These are phyloP conservation scores for Arxiozyma slooffiae DNA, from an alignment of 1,139 yeast species.

Conservation along the genomic window DNA sequence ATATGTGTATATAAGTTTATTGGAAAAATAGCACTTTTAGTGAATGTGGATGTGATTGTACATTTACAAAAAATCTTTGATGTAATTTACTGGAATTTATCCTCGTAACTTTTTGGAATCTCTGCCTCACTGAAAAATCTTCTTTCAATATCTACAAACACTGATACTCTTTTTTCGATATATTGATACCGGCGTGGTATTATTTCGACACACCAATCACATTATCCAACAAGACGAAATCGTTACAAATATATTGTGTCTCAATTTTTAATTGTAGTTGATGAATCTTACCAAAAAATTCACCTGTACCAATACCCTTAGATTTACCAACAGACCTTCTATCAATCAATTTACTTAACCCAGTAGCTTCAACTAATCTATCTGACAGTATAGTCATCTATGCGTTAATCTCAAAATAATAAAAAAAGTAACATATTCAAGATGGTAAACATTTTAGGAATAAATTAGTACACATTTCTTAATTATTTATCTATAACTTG, in stretches of 20 bases:
- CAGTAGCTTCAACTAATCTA: constrained; percentile 61
- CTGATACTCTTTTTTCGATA: constrained; percentile 54
- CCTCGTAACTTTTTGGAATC: constrained; percentile 38
- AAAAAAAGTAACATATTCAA: constrained; percentile 80
- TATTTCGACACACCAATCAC: constrained; percentile 76
- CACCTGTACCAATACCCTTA: constrained; percentile 78
- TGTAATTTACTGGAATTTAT: neutral
- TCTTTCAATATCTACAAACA: constrained; percentile 63
- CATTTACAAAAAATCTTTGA: neutral
- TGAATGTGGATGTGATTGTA: neutral
- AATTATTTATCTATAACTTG: constrained; percentile 71
- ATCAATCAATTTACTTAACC: constrained; percentile 68
- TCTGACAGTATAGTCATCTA: constrained; percentile 80
- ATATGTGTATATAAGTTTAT: neutral
- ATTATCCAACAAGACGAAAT: constrained; percentile 73
- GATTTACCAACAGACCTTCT: constrained; percentile 74
- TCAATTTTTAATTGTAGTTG: constrained; percentile 81
- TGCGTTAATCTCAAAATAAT: constrained; percentile 74
- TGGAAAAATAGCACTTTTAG: neutral
- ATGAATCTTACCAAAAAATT: constrained; percentile 76
- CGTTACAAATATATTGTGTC: constrained; percentile 57
- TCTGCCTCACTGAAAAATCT: constrained; percentile 67
- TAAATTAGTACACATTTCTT: constrained; percentile 69
- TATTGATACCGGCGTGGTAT: constrained; percentile 75
- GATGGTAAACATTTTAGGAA: constrained; percentile 80